phyloP scores from a whole-genome alignment of 768 basidiomycete species.

The Auriculariales sp. region DNA sequence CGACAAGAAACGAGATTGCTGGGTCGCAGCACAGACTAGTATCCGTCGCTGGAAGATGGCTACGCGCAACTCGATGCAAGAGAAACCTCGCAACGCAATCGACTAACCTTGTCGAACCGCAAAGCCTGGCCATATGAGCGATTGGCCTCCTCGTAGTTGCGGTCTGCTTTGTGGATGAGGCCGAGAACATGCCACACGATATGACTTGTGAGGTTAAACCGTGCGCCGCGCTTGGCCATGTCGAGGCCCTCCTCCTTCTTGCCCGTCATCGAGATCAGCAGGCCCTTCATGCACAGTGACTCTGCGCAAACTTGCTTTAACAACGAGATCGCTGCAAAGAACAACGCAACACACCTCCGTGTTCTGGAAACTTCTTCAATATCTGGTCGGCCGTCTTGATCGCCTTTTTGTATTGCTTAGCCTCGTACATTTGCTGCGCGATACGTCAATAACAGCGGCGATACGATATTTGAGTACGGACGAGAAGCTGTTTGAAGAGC shows the following conservation, averaged over 20 bases:
- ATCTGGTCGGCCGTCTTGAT: constrained; percentile 86
- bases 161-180: constrained; percentile 85
- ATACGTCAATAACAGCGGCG: not conserved
- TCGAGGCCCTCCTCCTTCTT: constrained; percentile 69
- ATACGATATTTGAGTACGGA: constrained; percentile 11
- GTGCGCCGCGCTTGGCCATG: constrained; percentile 71
- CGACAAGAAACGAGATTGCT: too few relatives aligned
- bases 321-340: not conserved
- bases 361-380: constrained; percentile 88
- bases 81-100: not conserved
- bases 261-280: constrained; percentile 69
- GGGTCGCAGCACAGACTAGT: too few relatives aligned
- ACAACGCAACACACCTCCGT: constrained; percentile 61
- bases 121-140: constrained; percentile 87
- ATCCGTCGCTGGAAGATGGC: too few relatives aligned
- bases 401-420: constrained; percentile 76
- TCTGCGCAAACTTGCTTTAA: constrained; percentile 31
- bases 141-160: constrained; percentile 87
- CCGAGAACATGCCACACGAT: constrained; percentile 99
- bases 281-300: constrained; percentile 92
- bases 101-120: constrained; percentile 65
- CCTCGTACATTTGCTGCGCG: constrained; percentile 57
- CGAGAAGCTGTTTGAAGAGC: constrained; percentile 77
- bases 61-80: too few relatives aligned
- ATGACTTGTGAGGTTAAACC: constrained; percentile 71